A percentile compares a stretch with the other conserved stretches of the same genome.
Conservation (phyloP, 306 rosid species). For the Astragalus glycyphyllos region DNA sequence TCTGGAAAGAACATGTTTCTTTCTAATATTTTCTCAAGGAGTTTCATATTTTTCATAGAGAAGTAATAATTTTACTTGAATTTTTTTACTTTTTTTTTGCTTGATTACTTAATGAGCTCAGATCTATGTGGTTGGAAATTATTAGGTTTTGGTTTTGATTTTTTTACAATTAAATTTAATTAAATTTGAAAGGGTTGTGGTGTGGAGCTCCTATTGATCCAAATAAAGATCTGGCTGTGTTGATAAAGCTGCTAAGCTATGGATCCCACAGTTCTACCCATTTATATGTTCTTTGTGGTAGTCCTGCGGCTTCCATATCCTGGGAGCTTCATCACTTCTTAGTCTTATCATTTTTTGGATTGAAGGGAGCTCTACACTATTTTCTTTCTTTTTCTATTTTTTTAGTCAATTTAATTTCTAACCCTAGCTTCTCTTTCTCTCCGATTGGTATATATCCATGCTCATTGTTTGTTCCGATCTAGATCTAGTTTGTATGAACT, state of each 20-base stretch:
- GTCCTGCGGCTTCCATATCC: conserved; percentile 85
- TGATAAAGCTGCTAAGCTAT: conserved; percentile 88
- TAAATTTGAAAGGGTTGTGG: not conserved
- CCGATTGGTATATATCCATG: too few species aligned
- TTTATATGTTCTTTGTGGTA: conserved; percentile 31
- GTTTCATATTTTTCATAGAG: not conserved
- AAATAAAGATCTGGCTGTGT: conserved; percentile 66
- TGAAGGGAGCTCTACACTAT: conserved; percentile 98
- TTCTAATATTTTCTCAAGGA: not conserved
- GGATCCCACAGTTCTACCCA: conserved; percentile 86
- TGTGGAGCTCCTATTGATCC: conserved; percentile 96
- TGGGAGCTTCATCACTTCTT: conserved; percentile 67
- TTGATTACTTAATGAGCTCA: too few species aligned
- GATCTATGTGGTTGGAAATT: not conserved
- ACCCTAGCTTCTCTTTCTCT: not conserved
- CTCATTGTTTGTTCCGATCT: too few species aligned
- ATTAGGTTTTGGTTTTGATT: not conserved
- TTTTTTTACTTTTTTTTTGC: too few species aligned
- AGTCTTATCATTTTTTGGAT: conserved; percentile 84
- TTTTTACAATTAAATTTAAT: not conserved
- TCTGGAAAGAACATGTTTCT: too few species aligned
- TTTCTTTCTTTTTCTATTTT: not conserved
- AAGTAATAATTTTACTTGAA: too few species aligned
- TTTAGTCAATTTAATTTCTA: not conserved
- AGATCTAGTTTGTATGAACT: too few species aligned